Evolutionary conservation across 1,139 yeast species (phyloP).

Genomic region (Kurtzmaniella quercitrusa): DNA sequence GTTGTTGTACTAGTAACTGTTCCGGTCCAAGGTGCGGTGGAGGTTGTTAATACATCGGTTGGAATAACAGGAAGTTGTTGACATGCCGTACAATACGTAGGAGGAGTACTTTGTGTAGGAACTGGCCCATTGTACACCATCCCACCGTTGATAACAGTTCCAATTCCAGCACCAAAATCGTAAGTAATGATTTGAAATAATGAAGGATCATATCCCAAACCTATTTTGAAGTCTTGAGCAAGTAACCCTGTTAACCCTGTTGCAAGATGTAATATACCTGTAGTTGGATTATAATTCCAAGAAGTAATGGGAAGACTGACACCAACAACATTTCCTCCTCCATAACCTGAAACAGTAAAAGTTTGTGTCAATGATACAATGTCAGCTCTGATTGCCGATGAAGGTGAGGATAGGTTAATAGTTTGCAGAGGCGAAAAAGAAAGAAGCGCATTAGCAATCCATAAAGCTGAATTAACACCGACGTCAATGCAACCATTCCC

Average conservation of each 20-base stretch:
- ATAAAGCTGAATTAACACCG: conserved; percentile 18
- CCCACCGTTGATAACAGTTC: conserved; percentile 14
- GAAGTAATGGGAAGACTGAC: conserved; percentile 9
- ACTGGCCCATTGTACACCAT: conserved; percentile 16
- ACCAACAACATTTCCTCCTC: conserved; percentile 16
- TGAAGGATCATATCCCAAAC: conserved; percentile 16
- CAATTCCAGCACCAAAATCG: conserved; percentile 8
- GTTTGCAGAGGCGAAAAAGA: conserved; percentile 16
- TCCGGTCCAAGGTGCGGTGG: conserved; percentile 5
- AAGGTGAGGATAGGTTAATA: conserved; percentile 16
- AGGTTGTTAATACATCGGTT: not conserved
- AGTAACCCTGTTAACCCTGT: conserved; percentile 4
- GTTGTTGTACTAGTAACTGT: not conserved
- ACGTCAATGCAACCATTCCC: conserved; percentile 28
- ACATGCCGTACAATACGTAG: conserved; percentile 8
- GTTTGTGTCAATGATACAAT: conserved; percentile 16
- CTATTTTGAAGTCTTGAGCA: conserved; percentile 16
- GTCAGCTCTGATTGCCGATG: conserved; percentile 12
- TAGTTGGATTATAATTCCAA: conserved; percentile 9
- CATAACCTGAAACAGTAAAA: conserved; percentile 19
- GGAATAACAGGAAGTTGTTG: conserved; percentile 7
- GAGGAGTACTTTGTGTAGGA: conserved; percentile 11
- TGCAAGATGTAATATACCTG: conserved; percentile 18
- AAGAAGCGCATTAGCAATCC: conserved; percentile 9
- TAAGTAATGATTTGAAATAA: not conserved